Base-by-base conservation (phyloP, 2,329 filamentous ascomycete genomes). In the Colletotrichum truncatum region DNA sequence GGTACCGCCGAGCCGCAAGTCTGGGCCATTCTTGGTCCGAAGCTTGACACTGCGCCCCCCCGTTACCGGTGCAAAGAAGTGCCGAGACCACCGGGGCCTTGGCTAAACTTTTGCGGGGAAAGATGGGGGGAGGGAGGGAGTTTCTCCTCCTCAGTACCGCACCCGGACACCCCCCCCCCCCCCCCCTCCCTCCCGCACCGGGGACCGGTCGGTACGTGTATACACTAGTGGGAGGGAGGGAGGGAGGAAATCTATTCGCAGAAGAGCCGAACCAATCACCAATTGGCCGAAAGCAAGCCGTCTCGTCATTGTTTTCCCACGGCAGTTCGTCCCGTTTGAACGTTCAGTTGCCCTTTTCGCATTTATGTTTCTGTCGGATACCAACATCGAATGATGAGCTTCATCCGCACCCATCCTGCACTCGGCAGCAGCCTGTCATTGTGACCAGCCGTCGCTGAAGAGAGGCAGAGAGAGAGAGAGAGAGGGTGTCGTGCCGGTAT, bases 261-360 rank as follows among this genome's bases (percentile, higher is more conserved):
- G 18, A 21, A 10, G 9, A 34, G 46, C 54, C 55, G 54, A 30
- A 12, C 54, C 61, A 59, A 59, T 64, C 46, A 64, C 14, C n/a
- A n/a, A 36, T 48, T 14, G 32, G 16, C 41, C 12, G 21, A 55
- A 38, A 4, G n/a, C 11, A 36, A 18, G 28, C 28, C 23, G 4
- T 64, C 6, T 28, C 55, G 39, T 45, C 23, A 51, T 32, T 32
- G 12, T 23, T 39, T 21, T 14, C n/a, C n/a, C 14, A 39, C 53
- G 45, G 45, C 11, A 30, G 53, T 25, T 45, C 54, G 38, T 59
- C 45, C 45, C 45, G 60, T 46, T 45, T 16, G 10, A 14, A 28
- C 8, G 10, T 1, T 16, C 6, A 16, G 38, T 1, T 43, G n/a
- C n/a, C n/a, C n/a, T n/a, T n/a, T n/a, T n/a, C n/a, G n/a, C n/a